phyloP scores from a whole-genome alignment of 177 flowering plant genomes.

The Vitis hybrid region DNA sequence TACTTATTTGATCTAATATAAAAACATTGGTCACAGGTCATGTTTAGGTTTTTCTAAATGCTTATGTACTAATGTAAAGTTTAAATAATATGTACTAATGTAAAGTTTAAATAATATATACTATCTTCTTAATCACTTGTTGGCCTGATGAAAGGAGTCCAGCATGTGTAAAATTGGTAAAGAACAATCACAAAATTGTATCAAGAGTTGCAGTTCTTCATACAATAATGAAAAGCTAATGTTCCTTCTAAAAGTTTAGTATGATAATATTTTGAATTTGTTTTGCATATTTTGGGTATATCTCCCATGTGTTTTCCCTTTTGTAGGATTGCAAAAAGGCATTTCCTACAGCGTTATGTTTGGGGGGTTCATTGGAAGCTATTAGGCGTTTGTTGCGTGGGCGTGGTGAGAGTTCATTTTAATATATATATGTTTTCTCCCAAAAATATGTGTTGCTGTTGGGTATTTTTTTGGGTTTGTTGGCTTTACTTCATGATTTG shows the following conservation, averaged over 20 bases:
- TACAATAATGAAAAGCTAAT: not conserved
- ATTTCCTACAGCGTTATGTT: slow-evolving; percentile 81
- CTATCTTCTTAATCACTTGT: too few relatives aligned
- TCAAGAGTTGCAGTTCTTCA: not conserved
- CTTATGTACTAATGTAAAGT: too few relatives aligned
- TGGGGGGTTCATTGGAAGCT: slow-evolving; percentile 84
- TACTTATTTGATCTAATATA: too few relatives aligned
- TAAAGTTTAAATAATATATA: too few relatives aligned
- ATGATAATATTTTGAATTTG: not conserved
- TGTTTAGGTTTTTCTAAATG: too few relatives aligned
- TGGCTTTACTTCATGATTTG: not conserved
- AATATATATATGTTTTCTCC: not conserved
- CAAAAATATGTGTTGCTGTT: not conserved
- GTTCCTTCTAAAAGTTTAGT: not conserved
- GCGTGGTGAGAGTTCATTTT: slow-evolving; percentile 58
- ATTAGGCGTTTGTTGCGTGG: slow-evolving; percentile 63
- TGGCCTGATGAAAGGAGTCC: not conserved
- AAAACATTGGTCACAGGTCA: too few relatives aligned
- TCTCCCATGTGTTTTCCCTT: not conserved
- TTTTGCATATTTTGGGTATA: too few relatives aligned
- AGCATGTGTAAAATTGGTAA: not conserved
- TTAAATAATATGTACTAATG: too few relatives aligned
- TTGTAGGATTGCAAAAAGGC: slow-evolving; percentile 79
- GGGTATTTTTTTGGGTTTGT: not conserved
- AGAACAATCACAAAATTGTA: not conserved